phyloP scores from a whole-genome alignment of 768 basidiomycete species.

The Leccinum fibrillosum region DNA sequence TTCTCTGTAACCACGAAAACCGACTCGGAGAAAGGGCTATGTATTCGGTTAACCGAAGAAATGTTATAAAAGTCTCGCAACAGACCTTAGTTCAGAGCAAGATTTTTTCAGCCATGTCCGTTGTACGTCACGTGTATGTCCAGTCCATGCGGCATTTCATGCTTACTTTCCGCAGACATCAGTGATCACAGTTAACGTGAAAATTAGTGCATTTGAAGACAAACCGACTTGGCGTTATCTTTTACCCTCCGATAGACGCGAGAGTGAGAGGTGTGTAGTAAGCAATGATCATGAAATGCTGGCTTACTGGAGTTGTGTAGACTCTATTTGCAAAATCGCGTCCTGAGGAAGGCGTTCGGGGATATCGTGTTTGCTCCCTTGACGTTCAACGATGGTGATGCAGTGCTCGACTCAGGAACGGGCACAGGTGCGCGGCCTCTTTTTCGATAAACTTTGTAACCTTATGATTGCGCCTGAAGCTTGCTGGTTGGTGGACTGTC shows the following conservation, averaged over 20 bases:
- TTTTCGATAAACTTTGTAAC: not conserved
- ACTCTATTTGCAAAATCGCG: not conserved
- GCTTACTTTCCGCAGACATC: not conserved
- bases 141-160: not conserved
- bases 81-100: not conserved
- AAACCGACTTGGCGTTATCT: not conserved
- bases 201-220: not conserved
- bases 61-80: not conserved
- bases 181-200: not conserved
- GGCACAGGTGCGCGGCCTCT: not conserved
- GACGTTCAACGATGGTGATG: not conserved
- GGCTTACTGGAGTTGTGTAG: not conserved
- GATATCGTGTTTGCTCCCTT: not conserved
- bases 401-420: not conserved
- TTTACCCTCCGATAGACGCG: not conserved
- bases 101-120: not conserved
- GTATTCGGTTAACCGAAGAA: not conserved
- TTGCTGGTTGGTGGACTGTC: not conserved
- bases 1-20: not conserved
- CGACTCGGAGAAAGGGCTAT: not conserved
- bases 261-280: not conserved
- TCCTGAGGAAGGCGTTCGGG: not conserved
- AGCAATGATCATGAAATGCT: not conserved
- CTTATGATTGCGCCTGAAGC: not conserved
- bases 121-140: not conserved